These are phyloP conservation scores for Rhypophila decipiens DNA, from an alignment of 495 filamentous ascomycete species.

Conservation along the genomic window DNA sequence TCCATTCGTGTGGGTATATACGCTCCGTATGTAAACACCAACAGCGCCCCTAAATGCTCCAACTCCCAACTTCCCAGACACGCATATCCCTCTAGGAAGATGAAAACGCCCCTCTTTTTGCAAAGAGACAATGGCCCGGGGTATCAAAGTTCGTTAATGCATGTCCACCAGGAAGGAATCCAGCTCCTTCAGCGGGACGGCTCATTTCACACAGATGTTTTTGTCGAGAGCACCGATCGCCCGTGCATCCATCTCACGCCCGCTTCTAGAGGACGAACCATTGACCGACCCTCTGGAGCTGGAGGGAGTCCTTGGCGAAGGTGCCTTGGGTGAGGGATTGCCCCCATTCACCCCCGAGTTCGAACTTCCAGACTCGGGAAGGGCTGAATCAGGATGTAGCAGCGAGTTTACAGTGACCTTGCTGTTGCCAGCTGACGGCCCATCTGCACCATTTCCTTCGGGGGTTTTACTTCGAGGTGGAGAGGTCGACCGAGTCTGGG, in stretches of 20 bases:
- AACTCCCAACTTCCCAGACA: too few relatives aligned
- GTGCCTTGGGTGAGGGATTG: constrained; percentile 24
- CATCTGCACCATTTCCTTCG: constrained; percentile 2
- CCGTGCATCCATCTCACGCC: constrained; percentile 50
- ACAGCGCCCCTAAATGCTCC: too few relatives aligned
- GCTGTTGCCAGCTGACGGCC: constrained; percentile 16
- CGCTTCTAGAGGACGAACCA: neutral
- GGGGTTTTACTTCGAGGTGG: constrained; percentile 25
- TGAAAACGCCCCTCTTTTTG: too few relatives aligned
- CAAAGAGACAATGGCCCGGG: too few relatives aligned
- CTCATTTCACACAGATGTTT: too few relatives aligned
- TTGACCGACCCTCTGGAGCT: neutral
- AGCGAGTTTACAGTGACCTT: constrained; percentile 35
- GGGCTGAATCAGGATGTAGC: constrained; percentile 25
- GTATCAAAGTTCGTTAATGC: too few relatives aligned
- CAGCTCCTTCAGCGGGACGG: too few relatives aligned
- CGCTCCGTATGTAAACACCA: too few relatives aligned
- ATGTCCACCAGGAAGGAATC: too few relatives aligned
- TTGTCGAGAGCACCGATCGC: constrained; percentile 61
- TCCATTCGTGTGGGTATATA: too few relatives aligned
- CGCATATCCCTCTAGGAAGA: too few relatives aligned
- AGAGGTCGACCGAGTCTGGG: constrained; percentile 23
- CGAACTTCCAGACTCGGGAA: constrained; percentile 35
- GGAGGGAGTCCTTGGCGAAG: neutral
- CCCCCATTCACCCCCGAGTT: constrained; percentile 30